Base-by-base conservation (phyloP, 2,329 filamentous ascomycete genomes). In the Aspergillus neoniger region DNA sequence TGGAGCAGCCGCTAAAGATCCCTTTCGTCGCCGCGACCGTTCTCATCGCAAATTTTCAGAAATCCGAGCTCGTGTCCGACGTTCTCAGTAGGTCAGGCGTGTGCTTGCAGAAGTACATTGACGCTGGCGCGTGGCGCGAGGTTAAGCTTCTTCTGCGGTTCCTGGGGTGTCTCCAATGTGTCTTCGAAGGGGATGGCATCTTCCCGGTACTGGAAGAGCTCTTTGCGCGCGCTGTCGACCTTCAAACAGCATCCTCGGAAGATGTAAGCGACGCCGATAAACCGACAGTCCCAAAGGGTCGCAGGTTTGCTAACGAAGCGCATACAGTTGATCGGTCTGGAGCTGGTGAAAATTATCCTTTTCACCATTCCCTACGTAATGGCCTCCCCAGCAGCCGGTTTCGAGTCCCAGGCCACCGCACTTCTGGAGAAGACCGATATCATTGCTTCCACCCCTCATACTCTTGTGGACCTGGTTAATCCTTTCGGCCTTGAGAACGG, bases 1-100 rank as follows among this genome's bases (percentile, higher is more conserved):
- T 91, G 38, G 95, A 99, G 79, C 95, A 99, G 79, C 95, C 95
- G 1, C 89, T 99, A 76, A 98, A 98, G 82, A 96, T 92, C n/a
- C 94, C 95, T 0, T 98, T 97, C 74, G 85, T 96, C 39, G 92
- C 93, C 9, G 91, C 91, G 19, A 88, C 94, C 14, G 85, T 96
- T 47, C 83, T 96, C 60, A 85, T 92, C 59, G 85, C 88, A 66
- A 97, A 98, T 79, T 85, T 86, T 25, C 79, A 90, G 69, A 92
- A 91, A 72, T 83, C 89, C 4, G 90, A 95, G 66, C 82, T 96
- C 38, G 86, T 89, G 32, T 83, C 83, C 39, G 86, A 92, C 65
- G 81, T 96, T 19, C 81, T 98, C 66, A 82, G 79, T 55, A 86
- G 85, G 66, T 81, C 88, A 47, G 83, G 84, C 1, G 79, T 82